Base-by-base conservation (phyloP, 345 rosid genomes). In the Toxicodendron radicans region DNA sequence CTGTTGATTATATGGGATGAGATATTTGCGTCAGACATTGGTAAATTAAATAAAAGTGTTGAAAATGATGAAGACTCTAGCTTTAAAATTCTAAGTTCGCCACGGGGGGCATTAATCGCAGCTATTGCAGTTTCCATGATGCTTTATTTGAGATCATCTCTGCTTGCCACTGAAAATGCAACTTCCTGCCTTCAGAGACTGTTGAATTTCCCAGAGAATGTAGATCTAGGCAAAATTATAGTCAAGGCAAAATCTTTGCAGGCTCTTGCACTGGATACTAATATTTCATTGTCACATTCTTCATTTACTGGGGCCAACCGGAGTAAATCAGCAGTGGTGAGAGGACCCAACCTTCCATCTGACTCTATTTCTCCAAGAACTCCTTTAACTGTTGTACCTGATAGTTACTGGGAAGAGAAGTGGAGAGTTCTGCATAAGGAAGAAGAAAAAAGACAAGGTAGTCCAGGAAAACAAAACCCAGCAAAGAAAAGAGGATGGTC, bases 361-460 rank as follows among this genome's bases (percentile, higher is more conserved):
- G 97, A 81, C 41, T 83, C 88, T 48, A 32, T 80, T 76, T 87
- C 92, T 66, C 92, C 91, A 4, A 87, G 79, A 81, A 85, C 90
- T 72, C 92, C 97, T 24, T 70, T 85, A 68, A 84, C 67, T 64
- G 74, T 74, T 75, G 86, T 90, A 63, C 95, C 91, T 30, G 91
- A 91, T 59, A 92, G 94, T 81, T 95, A 95, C 30, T 95, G 99
- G 99, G 99, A 95, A 80, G 99, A 87, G 80, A 90, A 83, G 78
- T 95, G 99, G 99, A 87, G 94, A 83, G 87, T 82, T 66, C 56
- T 85, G 77, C 91, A 91, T 78, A 85, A 87, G 68, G 87, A 88
- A n/a, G 97, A 87, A 33, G 90, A 91, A 76, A 82, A 68, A 64
- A 81, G 72, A 76, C 79, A 80, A 38, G 76, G 53, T 78, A 72